phyloP scores from a whole-genome alignment of 2,329 filamentous ascomycete species.

The Aspergillus clavatus region DNA sequence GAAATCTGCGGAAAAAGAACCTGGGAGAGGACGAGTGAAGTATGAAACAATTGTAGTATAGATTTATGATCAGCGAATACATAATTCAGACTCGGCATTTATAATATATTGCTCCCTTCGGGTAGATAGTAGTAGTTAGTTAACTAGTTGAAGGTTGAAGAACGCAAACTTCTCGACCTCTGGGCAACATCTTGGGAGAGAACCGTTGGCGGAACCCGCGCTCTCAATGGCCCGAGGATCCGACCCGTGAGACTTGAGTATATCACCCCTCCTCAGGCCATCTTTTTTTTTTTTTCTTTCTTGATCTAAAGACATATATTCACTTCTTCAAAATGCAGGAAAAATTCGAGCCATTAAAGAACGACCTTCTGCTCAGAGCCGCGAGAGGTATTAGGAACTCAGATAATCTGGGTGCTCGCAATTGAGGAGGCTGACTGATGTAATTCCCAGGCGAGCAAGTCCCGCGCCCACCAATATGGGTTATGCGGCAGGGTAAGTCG shows the following conservation, averaged over 20 bases:
- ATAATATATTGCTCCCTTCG: not conserved
- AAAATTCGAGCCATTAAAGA: slow-evolving; percentile 78
- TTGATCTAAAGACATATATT: slow-evolving; percentile 12
- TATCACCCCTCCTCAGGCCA: slow-evolving; percentile 20
- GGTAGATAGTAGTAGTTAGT: too few relatives aligned
- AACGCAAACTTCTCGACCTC: too few relatives aligned
- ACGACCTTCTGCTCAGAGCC: slow-evolving; percentile 85
- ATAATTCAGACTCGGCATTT: not conserved
- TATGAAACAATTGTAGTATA: not conserved
- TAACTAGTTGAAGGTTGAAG: too few relatives aligned
- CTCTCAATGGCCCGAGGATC: not conserved
- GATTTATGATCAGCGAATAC: not conserved
- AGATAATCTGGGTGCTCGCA: not conserved
- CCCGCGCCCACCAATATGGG: slow-evolving; percentile 93
- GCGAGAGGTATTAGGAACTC: slow-evolving; percentile 63
- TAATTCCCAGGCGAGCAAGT: slow-evolving; percentile 68
- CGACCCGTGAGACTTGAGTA: slow-evolving; percentile 8
- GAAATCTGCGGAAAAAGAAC: slow-evolving; percentile 37
- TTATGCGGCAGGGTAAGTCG: slow-evolving; percentile 89
- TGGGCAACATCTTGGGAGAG: too few relatives aligned
- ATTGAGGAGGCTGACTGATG: slow-evolving; percentile 13
- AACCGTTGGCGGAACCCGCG: not conserved
- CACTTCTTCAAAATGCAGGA: slow-evolving; percentile 53
- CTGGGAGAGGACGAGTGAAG: slow-evolving; percentile 22
- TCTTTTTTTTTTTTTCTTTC: too few relatives aligned